Base-by-base conservation (phyloP, 176 grass and related monocot genomes). In the Avena insularis region DNA sequence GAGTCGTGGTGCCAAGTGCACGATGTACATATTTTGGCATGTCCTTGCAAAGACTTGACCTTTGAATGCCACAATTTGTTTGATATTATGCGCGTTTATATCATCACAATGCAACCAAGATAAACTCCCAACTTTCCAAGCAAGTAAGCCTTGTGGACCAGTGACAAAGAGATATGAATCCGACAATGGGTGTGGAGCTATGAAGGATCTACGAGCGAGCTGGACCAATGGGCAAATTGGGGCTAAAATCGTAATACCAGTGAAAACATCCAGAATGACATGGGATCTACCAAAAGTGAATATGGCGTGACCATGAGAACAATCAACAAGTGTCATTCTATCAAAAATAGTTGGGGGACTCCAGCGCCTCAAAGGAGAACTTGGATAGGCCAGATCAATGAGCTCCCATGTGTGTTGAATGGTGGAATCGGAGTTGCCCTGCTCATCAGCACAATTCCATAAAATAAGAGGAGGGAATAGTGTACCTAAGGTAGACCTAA, bases 271-370 rank as follows among this genome's bases (percentile, higher is more conserved):
- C 14, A 77, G 14, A 10, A 56, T 12, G 74, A 31, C 50, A 54
- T 54, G 17, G 49, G 49, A 35, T 55, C 23, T 35, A 1, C 14
- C 14, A 3, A 0, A 29, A 7, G 21, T 53, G 50, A 77, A 77
- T 14, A 77, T 77, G 74, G 74, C 74, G 31, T 56, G 49, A 8
- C 74, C 74, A 77, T 77, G 55, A 35, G 74, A 77, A 77, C 49
- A 77, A n/a, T 59, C 57, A n/a, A n/a, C 8, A n/a, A 9, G 57
- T 3, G 57, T 59, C 57, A 59, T 59, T n/a, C 3, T 59, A 20
- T 59, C 57, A 19, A 59, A 59, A 59, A n/a, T 9, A 20, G 1
- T 7, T 20, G 19, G 57, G 6, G 19, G 57, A n/a, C 57, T n/a
- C 19, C 20, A 21, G 19, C 19, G 7, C 2, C 19, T 19, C 57